Evolutionary conservation across 106 monocot genomes (phyloP).

Genomic region (Xerophyta viscosa): DNA sequence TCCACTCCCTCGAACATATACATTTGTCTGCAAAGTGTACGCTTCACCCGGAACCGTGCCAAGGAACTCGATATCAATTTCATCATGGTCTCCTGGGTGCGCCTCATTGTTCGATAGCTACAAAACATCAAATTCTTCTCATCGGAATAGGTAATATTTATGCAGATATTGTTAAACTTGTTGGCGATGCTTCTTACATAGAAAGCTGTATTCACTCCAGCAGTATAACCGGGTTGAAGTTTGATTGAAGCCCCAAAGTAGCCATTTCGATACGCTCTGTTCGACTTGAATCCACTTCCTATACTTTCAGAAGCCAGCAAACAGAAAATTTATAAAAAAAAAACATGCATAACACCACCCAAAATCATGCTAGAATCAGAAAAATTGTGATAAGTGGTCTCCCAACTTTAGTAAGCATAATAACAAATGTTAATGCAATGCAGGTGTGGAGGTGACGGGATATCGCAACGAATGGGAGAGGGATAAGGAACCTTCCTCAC

Average conservation of each 20-base stretch:
- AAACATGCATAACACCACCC: not conserved
- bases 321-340: not conserved
- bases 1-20: slow-evolving; percentile 63
- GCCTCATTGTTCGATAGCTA: slow-evolving; percentile 63
- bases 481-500: no score
- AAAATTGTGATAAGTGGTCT: no score
- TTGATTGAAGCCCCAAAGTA: slow-evolving; percentile 49
- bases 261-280: slow-evolving; percentile 20
- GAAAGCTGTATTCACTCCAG: slow-evolving; percentile 48
- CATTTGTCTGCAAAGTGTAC: slow-evolving; percentile 65
- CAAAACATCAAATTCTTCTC: not conserved
- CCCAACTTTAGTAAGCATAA: no score
- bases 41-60: slow-evolving; percentile 62
- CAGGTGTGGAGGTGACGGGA: no score
- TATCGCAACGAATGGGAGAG: no score
- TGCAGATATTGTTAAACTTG: not conserved
- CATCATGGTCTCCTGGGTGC: slow-evolving; percentile 65
- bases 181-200: slow-evolving; percentile 19
- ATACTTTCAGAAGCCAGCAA: not conserved
- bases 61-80: slow-evolving; percentile 65
- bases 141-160: not conserved
- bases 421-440: no score
- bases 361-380: no score
- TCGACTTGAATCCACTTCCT: slow-evolving; percentile 58
- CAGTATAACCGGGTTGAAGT: slow-evolving; percentile 48